phyloP scores from a whole-genome alignment of 345 rosid genomes.

The Populus pruinosa region DNA sequence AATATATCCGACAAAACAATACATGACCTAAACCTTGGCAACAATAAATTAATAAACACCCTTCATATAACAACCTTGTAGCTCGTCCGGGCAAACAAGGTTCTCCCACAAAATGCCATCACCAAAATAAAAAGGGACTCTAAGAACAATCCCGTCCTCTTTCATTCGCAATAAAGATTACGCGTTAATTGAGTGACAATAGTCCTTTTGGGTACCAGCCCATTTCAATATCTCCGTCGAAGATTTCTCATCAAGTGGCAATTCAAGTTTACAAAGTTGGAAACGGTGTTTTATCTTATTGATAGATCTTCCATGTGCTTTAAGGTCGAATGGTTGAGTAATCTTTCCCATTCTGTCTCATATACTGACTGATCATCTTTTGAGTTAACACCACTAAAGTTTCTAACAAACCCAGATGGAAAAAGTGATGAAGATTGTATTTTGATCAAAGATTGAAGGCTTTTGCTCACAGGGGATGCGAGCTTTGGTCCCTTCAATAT shows the following conservation, averaged over 20 bases:
- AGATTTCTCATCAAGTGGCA: no score
- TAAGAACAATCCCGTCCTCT: constrained; percentile 61
- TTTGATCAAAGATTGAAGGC: constrained; percentile 19
- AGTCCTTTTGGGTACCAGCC: constrained; percentile 48
- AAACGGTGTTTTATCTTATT: constrained; percentile 25
- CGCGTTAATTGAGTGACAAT: constrained; percentile 59
- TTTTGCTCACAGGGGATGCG: constrained; percentile 34
- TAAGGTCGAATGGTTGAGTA: constrained; percentile 77
- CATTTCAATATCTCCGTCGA: no score
- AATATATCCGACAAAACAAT: constrained; percentile 66
- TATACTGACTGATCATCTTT: constrained; percentile 29
- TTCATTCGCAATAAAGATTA: constrained; percentile 68
- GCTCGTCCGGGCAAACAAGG: constrained; percentile 79
- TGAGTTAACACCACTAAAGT: constrained; percentile 2
- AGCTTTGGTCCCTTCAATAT: constrained; percentile 47
- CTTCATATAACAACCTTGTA: constrained; percentile 67
- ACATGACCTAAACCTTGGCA: constrained; percentile 72
- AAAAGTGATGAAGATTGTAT: constrained; percentile 2
- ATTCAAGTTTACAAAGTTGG: no score
- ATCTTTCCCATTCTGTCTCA: constrained; percentile 73
- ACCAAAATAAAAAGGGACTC: constrained; percentile 64
- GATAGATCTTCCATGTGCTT: constrained; percentile 50
- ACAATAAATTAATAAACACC: constrained; percentile 27
- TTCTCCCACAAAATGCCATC: constrained; percentile 60
- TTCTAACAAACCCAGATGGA: constrained; percentile 21